Evolutionary conservation across 83 land plant genomes (phyloP).

Genomic region (Picea mariana): DNA sequence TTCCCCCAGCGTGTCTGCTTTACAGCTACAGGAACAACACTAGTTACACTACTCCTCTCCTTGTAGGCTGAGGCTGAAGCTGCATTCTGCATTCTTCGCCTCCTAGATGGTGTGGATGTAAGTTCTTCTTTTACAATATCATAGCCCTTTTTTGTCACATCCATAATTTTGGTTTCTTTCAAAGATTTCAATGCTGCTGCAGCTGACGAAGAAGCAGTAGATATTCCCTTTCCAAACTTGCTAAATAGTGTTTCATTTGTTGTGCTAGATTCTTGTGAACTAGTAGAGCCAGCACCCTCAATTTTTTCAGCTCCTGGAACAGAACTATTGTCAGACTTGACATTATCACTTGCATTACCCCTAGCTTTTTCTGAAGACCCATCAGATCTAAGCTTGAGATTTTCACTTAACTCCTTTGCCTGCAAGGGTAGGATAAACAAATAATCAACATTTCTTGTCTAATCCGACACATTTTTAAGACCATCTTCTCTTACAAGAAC

Average conservation of each 20-base stretch:
- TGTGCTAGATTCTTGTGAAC: constrained; percentile 11
- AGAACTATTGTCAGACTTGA: constrained; percentile 16
- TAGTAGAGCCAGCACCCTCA: constrained; percentile 26
- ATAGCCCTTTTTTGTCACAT: constrained; percentile 72
- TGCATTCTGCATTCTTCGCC: constrained; percentile 37
- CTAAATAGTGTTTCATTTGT: constrained; percentile 39
- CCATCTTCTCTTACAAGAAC: not conserved
- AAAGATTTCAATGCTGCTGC: constrained; percentile 49
- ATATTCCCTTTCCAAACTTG: constrained; percentile 35
- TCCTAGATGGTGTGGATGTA: constrained; percentile 46
- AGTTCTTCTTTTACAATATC: constrained; percentile 79
- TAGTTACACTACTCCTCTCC: too few relatives aligned
- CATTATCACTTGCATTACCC: constrained; percentile 17
- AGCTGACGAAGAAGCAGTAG: constrained; percentile 42
- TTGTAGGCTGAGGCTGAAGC: too few relatives aligned
- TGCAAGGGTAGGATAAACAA: not conserved
- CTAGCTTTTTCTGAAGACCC: constrained; percentile 21
- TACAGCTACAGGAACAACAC: too few relatives aligned
- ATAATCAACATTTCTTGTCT: not conserved
- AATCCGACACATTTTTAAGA: not conserved
- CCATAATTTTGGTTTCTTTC: constrained; percentile 62
- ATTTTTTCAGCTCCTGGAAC: constrained; percentile 22
- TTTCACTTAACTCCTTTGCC: constrained; percentile 39
- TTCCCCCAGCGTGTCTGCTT: too few relatives aligned
- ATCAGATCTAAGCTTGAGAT: constrained; percentile 36